Percentiles rank a stretch among this genome's conserved stretches.
phyloP scores from a whole-genome alignment of 345 rosid genomes.

The Lepidium didymum region DNA sequence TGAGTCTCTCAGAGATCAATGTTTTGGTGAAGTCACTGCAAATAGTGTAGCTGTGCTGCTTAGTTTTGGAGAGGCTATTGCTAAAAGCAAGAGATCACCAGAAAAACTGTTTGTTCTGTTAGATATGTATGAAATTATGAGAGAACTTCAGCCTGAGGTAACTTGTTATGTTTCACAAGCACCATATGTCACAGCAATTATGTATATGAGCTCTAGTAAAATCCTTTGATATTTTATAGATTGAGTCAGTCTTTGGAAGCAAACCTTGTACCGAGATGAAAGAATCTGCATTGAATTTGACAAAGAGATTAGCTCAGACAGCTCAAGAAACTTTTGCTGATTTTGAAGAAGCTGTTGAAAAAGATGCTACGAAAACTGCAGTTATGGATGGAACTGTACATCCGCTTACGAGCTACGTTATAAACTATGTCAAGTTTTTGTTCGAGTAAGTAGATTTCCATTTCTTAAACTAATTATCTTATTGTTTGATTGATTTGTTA shows the following conservation, averaged over 20 bases:
- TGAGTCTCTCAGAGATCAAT: constrained; percentile 70
- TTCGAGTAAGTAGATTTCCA: constrained; percentile 62
- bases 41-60: constrained; percentile 73
- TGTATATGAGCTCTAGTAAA: background rate
- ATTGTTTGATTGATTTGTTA: background rate
- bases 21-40: constrained; percentile 81
- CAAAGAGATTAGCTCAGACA: constrained; percentile 81
- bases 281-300: constrained; percentile 57
- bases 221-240: constrained; percentile 28
- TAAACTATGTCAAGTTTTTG: constrained; percentile 87
- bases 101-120: constrained; percentile 85
- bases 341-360: constrained; percentile 96
- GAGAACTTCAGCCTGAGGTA: constrained; percentile 94
- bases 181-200: background rate
- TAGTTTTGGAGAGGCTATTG: constrained; percentile 95
- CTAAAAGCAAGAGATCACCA: constrained; percentile 97
- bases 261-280: constrained; percentile 73
- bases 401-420: constrained; percentile 96
- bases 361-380: constrained; percentile 93
- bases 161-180: constrained; percentile 6
- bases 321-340: constrained; percentile 92
- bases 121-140: constrained; percentile 98
- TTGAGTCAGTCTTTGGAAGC: constrained; percentile 54
- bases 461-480: background rate
- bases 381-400: constrained; percentile 98